Percentiles rank a stretch among this genome's conserved stretches.
Evolutionary conservation across 495 filamentous ascomycete genomes (phyloP).

Genomic region (Trichoderma reesei): DNA sequence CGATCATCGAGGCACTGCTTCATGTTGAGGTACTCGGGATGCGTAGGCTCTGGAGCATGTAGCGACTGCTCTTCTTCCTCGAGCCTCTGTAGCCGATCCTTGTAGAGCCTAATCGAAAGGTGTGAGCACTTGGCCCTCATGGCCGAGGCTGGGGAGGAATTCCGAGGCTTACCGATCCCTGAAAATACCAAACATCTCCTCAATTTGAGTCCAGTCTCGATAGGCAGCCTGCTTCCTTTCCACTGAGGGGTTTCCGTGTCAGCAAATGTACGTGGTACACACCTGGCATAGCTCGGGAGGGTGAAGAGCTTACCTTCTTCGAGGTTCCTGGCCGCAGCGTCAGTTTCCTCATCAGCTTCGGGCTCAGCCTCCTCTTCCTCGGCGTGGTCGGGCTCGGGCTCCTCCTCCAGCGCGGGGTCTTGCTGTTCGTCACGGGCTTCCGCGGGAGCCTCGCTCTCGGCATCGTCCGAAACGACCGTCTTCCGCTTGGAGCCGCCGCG

Average conservation of each 20-base stretch:
- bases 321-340: conserved; percentile 46
- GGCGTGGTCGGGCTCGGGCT: conserved; percentile 27
- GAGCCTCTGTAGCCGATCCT: conserved; percentile 71
- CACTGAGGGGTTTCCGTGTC: conserved; percentile 42
- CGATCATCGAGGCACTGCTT: conserved; percentile 73
- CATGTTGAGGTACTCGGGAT: conserved; percentile 81
- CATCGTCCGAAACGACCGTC: conserved; percentile 24
- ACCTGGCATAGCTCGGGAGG: conserved; percentile 2
- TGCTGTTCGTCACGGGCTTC: conserved; percentile 24
- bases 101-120: conserved; percentile 57
- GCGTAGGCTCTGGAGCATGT: conserved; percentile 61
- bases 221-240: conserved; percentile 71
- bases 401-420: conserved; percentile 23
- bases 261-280: conserved; percentile 23
- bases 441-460: conserved; percentile 20
- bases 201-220: conserved; percentile 66
- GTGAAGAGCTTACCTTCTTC: conserved; percentile 63
- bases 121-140: conserved; percentile 13
- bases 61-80: conserved; percentile 81
- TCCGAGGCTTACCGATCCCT: conserved; percentile 62
- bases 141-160: neutral
- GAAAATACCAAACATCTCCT: conserved; percentile 74
- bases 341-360: conserved; percentile 43
- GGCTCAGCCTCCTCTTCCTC: conserved; percentile 39
- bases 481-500: conserved; percentile 30